phyloP scores from a whole-genome alignment of 2,329 filamentous ascomycete genomes.

The Pseudocercospora eumusae region DNA sequence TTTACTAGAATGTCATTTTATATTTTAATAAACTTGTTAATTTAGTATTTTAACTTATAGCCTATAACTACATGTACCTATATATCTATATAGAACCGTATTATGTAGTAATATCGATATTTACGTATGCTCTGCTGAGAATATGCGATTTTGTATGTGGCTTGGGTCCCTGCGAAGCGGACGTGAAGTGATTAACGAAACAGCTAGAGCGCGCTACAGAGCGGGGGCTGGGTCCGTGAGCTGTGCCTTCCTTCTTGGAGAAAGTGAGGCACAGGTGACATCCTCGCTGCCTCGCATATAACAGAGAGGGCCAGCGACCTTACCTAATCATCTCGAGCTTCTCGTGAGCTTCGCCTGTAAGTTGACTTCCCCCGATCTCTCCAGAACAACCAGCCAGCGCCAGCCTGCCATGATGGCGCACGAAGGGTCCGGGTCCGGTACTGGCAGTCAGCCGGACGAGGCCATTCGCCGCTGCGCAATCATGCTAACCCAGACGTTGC shows the following conservation, averaged over 20 bases:
- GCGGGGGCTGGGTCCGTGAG: neutral
- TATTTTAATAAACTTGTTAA: no score
- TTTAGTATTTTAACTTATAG: no score
- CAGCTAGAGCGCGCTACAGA: neutral
- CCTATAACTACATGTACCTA: no score
- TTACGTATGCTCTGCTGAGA: no score
- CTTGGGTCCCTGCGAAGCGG: no score
- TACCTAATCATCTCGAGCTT: neutral
- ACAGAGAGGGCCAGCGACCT: neutral
- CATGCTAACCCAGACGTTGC: neutral
- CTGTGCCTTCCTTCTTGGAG: no score
- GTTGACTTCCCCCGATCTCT: slow-evolving; percentile 1
- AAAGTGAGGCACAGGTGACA: neutral
- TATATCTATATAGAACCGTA: no score
- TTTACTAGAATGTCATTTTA: no score
- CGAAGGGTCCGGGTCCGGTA: neutral
- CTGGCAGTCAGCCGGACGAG: neutral
- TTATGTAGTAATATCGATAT: no score
- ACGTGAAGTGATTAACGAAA: no score
- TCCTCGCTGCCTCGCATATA: slow-evolving; percentile 6
- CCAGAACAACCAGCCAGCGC: neutral
- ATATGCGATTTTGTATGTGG: no score
- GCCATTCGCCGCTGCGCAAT: neutral
- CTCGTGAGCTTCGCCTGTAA: slow-evolving; percentile 7
- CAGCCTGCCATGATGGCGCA: neutral